A percentile compares a stretch with the other conserved stretches of the same genome.
These are phyloP conservation scores for Gaillardinia entomophila DNA, from an alignment of 805 yeast species.

Conservation along the genomic window DNA sequence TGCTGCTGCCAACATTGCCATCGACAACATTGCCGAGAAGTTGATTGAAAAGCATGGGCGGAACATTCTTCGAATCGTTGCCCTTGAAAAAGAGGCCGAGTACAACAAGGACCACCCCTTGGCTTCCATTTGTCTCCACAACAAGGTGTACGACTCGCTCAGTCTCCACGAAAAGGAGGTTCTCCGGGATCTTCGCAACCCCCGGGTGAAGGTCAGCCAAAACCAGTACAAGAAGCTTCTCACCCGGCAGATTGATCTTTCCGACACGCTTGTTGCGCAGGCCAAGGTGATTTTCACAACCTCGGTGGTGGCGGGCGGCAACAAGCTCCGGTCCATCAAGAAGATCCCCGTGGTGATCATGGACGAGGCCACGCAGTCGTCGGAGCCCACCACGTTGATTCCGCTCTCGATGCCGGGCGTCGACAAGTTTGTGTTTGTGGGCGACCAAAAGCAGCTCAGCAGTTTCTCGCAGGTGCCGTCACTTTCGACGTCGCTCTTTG, in stretches of 20 bases:
- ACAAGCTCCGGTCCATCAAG: constrained; percentile 49
- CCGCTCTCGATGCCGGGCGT: constrained; percentile 68
- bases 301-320: constrained; percentile 67
- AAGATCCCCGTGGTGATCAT: constrained; percentile 63
- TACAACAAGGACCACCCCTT: constrained; percentile 54
- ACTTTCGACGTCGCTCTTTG: constrained; percentile 62
- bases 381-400: constrained; percentile 66
- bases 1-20: constrained; percentile 72
- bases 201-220: constrained; percentile 38
- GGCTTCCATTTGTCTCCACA: constrained; percentile 58
- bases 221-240: constrained; percentile 47
- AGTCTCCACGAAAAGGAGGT: constrained; percentile 40
- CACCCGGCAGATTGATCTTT: constrained; percentile 37
- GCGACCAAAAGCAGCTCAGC: constrained; percentile 72
- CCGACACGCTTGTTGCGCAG: constrained; percentile 50
- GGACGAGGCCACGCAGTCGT: constrained; percentile 77
- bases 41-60: constrained; percentile 45
- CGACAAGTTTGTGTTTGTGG: constrained; percentile 63
- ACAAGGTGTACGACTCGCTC: constrained; percentile 47
- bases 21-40: constrained; percentile 72
- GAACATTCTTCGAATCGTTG: constrained; percentile 52
- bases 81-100: constrained; percentile 56
- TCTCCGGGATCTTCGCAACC: constrained; percentile 36
- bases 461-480: constrained; percentile 66
- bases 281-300: constrained; percentile 70